Conservation (phyloP, 257 asterid species). For the Ocimum tenuiflorum region DNA sequence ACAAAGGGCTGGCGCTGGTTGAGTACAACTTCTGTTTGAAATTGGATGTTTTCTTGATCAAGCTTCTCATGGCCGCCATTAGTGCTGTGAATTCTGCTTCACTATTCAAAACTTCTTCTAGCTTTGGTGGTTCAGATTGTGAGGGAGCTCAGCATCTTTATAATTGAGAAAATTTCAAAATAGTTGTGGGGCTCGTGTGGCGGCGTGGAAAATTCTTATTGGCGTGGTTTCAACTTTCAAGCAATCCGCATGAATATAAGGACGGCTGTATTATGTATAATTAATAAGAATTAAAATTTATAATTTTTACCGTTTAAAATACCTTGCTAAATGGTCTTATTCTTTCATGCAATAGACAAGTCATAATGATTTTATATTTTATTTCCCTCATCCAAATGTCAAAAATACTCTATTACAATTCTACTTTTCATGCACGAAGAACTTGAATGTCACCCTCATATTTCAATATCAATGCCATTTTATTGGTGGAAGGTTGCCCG, state of each 20-base stretch:
- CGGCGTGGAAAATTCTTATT: too few species aligned
- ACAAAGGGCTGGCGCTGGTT: constrained; percentile 28
- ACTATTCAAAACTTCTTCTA: background rate
- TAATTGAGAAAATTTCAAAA: background rate
- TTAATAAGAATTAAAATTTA: too few species aligned
- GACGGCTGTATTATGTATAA: too few species aligned
- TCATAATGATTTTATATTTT: too few species aligned
- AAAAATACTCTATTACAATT: too few species aligned
- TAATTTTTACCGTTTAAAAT: too few species aligned
- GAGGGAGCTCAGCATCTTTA: background rate
- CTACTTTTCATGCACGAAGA: too few species aligned
- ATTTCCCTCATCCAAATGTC: too few species aligned
- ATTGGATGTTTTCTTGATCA: constrained; percentile 37
- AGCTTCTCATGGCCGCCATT: constrained; percentile 49
- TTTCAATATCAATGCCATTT: background rate
- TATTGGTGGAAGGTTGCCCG: background rate
- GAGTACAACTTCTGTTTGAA: constrained; percentile 19
- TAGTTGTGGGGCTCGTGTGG: background rate
- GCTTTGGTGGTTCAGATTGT: background rate
- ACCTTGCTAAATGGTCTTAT: background rate
- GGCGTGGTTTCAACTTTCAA: too few species aligned
- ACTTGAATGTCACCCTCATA: background rate
- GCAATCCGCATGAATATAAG: too few species aligned
- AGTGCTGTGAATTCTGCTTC: background rate
- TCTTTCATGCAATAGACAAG: too few species aligned